Percentiles rank a stretch among this genome's conserved stretches.
Conservation (phyloP, 2,329 filamentous ascomycete genomes). For the Nothopassalora personata region DNA sequence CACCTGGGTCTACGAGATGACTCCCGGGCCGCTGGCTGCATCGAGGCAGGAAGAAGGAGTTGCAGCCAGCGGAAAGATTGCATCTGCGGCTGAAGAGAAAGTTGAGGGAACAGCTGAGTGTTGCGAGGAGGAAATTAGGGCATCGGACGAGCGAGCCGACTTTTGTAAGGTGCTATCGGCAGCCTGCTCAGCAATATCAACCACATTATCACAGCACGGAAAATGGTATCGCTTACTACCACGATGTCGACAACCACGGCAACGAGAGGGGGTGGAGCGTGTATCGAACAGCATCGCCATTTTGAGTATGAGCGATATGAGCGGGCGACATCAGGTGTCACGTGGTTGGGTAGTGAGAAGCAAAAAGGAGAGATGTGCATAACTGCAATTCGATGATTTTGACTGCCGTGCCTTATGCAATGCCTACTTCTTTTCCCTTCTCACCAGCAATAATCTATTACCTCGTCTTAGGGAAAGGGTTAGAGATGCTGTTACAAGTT, state of each 20-base stretch:
- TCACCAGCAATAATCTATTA: too few relatives aligned
- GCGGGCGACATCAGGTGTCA: too few relatives aligned
- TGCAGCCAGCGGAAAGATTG: not conserved
- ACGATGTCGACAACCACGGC: not conserved
- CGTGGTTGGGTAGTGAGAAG: too few relatives aligned
- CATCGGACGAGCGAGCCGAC: not conserved
- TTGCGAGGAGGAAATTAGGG: not conserved
- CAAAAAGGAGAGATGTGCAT: too few relatives aligned
- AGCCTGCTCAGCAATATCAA: not conserved
- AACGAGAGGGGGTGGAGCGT: not conserved
- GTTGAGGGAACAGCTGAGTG: not conserved
- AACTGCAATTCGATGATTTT: too few relatives aligned
- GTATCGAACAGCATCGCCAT: not conserved
- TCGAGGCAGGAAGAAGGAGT: not conserved
- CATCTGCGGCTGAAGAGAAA: not conserved
- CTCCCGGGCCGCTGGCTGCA: not conserved
- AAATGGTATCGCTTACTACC: not conserved
- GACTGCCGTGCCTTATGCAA: too few relatives aligned
- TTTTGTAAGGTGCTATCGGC: not conserved
- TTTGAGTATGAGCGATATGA: not conserved
- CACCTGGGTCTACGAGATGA: constrained; percentile 15
- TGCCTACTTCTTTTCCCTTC: too few relatives aligned
- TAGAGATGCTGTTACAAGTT: too few relatives aligned
- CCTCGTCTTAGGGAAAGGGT: too few relatives aligned
- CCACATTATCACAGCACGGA: not conserved